Percentiles rank a stretch among this genome's conserved stretches.
phyloP scores from a whole-genome alignment of 495 filamentous ascomycete genomes.

The Cryomyces antarcticus region DNA sequence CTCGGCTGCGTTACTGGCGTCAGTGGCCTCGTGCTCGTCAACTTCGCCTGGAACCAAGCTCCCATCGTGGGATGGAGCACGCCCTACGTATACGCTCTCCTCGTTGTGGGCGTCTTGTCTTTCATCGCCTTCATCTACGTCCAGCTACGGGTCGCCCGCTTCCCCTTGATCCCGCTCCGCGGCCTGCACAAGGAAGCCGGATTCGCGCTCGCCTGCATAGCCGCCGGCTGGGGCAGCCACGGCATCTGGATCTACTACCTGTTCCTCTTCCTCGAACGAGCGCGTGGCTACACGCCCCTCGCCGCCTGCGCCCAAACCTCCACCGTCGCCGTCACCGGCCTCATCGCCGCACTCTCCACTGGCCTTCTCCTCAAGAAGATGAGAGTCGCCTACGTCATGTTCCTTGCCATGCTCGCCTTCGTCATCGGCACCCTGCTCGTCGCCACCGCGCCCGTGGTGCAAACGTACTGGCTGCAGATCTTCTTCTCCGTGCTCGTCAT shows the following conservation, averaged over 20 bases:
- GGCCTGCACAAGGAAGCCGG: slow-evolving; percentile 28
- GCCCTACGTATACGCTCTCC: slow-evolving; percentile 30
- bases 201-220: slow-evolving; percentile 33
- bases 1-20: slow-evolving; percentile 31
- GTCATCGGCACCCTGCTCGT: slow-evolving; percentile 21
- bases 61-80: slow-evolving; percentile 35
- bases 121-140: slow-evolving; percentile 30
- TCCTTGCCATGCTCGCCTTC: slow-evolving; percentile 26
- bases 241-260: slow-evolving; percentile 32
- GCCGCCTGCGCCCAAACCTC: slow-evolving; percentile 18
- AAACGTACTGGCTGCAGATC: slow-evolving; percentile 38
- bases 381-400: slow-evolving; percentile 26
- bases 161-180: slow-evolving; percentile 34
- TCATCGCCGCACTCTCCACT: slow-evolving; percentile 22
- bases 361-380: slow-evolving; percentile 22
- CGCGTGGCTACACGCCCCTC: slow-evolving; percentile 19
- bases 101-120: slow-evolving; percentile 34
- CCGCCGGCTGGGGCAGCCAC: slow-evolving; percentile 38
- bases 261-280: slow-evolving; percentile 20
- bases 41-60: slow-evolving; percentile 42
- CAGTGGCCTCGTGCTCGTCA: slow-evolving; percentile 33
- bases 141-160: slow-evolving; percentile 22
- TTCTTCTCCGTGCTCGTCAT: slow-evolving; percentile 37
- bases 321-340: slow-evolving; percentile 21
- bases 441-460: slow-evolving; percentile 24